phyloP scores from a whole-genome alignment of 345 rosid species.

The Salix suchowensis region DNA sequence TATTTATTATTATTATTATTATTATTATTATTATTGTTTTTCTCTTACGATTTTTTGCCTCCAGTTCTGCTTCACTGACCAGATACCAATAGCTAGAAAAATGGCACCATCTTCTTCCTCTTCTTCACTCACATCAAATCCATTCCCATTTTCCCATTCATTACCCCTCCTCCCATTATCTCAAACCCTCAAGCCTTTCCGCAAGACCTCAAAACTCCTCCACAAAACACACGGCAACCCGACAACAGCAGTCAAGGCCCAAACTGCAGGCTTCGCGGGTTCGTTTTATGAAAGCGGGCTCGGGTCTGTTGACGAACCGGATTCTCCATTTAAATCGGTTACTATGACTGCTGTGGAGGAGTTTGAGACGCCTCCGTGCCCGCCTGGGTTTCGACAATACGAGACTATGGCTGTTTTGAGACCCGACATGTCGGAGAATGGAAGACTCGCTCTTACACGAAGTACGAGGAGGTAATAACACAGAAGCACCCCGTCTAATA shows the following conservation, averaged over 20 bases:
- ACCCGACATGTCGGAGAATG: slow-evolving; percentile 97
- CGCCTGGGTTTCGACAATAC: slow-evolving; percentile 84
- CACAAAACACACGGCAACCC: slow-evolving; percentile 11
- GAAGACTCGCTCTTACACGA: slow-evolving; percentile 78
- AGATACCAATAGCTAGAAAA: slow-evolving; percentile 11
- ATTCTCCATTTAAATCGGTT: slow-evolving; percentile 40
- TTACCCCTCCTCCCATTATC: slow-evolving; percentile 43
- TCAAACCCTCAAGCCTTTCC: slow-evolving; percentile 34
- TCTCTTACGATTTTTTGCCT: background rate
- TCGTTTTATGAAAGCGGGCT: slow-evolving; percentile 68
- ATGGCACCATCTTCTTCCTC: slow-evolving; percentile 55
- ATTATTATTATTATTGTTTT: too few relatives aligned
- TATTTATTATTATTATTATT: too few relatives aligned
- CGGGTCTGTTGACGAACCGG: slow-evolving; percentile 66
- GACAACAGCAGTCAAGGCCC: slow-evolving; percentile 39
- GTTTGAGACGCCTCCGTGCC: slow-evolving; percentile 78
- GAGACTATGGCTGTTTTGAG: slow-evolving; percentile 85
- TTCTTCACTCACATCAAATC: slow-evolving; percentile 36
- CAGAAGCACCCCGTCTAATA: background rate
- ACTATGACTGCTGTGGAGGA: slow-evolving; percentile 44
- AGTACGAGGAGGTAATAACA: slow-evolving; percentile 85
- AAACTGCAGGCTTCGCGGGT: slow-evolving; percentile 67
- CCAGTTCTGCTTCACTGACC: background rate
- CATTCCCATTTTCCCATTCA: slow-evolving; percentile 33
- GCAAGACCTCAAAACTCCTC: slow-evolving; percentile 25